Evolutionary conservation across 1,284 basidiomycete species (phyloP), one percentile per base, ranked within the genome.

Genomic region (Apiotrichum laibachii): DNA sequence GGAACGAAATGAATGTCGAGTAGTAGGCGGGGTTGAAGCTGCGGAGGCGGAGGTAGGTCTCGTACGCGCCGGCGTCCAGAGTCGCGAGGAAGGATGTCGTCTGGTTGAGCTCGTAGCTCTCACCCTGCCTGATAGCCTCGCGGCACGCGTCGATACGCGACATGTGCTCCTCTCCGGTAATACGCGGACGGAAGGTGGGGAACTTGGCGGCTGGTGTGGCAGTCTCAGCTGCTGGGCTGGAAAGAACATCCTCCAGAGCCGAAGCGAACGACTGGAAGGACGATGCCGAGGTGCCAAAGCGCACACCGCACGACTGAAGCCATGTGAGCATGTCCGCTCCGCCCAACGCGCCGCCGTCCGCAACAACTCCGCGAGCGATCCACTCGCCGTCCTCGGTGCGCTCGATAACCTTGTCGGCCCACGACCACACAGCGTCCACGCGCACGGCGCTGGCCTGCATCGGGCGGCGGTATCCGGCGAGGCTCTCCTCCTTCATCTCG

Each of bases 41-140:
- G 11, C 91, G 86, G 39, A 95, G 82, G 33, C 78, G 79, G 80
- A 84, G 59, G 72, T 81, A 74, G 60, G 77, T 58, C 60, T 70
- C 37, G 66, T 73, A 69, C 51, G 71, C 66, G 57, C 72, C 61
- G 9, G 43, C 11, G 12, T 80, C 47, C 0, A 78, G 59, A 0
- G 55, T 55, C 0, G 81, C 73, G 6, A 72, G 61, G 68, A 84
- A 84, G 12, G 84, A 85, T 1, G 90, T 94, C 0, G 94, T 98
- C 44, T 97, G 81, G 69, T 95, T 98, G 21, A 98, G 83, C 72
- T 98, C 94, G 77, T 98, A 98, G n/a, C 91, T 92, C 73, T 98
- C 89, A 7, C 94, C 94, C 42, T 87, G 82, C 57, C 83, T 86
- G 22, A 98, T 86, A 55, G 85, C 83, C 55, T 89, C 86, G 69